Conservation (phyloP, 495 filamentous ascomycete species). For the Pseudotulostoma volvatum region DNA sequence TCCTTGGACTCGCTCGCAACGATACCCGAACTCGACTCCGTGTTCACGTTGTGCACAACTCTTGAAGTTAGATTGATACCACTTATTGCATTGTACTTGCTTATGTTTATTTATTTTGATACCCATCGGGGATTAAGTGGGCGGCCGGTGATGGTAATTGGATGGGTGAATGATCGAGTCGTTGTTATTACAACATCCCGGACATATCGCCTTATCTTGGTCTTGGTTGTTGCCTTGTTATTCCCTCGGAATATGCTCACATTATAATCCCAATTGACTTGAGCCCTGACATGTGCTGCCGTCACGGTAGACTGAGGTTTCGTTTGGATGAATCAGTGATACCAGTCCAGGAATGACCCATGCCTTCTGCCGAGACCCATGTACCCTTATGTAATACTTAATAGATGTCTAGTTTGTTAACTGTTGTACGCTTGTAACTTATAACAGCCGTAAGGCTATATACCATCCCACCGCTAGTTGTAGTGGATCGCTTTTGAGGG, state of each 20-base stretch:
- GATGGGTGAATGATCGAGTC: conserved; percentile 9
- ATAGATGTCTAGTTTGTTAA: conserved; percentile 13
- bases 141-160: conserved; percentile 8
- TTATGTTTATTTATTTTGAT: conserved; percentile 19
- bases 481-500: too few species aligned
- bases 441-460: too few species aligned
- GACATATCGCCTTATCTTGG: too few species aligned
- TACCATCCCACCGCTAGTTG: too few species aligned
- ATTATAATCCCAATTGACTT: too few species aligned
- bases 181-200: too few species aligned
- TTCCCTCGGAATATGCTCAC: too few species aligned
- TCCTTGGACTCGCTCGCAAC: conserved; percentile 13
- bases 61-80: conserved; percentile 38
- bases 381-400: conserved; percentile 21
- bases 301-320: conserved; percentile 11
- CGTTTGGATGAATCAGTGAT: too few species aligned
- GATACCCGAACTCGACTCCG: conserved; percentile 18
- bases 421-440: too few species aligned
- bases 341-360: conserved; percentile 8
- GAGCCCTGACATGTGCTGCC: conserved; percentile 3
- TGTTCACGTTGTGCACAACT: conserved; percentile 26
- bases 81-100: conserved; percentile 14
- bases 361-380: conserved; percentile 7
- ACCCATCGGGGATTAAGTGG: conserved; percentile 23
- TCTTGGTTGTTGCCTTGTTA: too few species aligned